Conservation (phyloP, 78 protist genomes). For the Tieghemostelium lacteum region DNA sequence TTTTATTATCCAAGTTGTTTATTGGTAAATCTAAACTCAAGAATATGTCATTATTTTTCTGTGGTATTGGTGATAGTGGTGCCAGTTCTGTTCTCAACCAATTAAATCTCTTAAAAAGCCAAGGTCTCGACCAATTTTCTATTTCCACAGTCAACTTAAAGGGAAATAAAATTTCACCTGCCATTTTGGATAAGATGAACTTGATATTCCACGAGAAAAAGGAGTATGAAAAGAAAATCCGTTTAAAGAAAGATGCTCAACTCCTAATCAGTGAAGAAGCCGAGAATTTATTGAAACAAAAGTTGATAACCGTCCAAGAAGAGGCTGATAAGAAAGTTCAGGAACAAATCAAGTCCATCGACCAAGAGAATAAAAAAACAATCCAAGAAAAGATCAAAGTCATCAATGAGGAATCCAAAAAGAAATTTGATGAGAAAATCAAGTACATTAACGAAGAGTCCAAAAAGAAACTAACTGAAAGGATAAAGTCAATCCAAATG, state of each 20-base stretch:
- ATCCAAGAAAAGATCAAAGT: slow-evolving; percentile 26
- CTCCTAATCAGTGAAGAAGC: slow-evolving; percentile 42
- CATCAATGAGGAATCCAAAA: slow-evolving; percentile 19
- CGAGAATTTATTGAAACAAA: slow-evolving; percentile 24
- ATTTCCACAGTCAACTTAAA: slow-evolving; percentile 24
- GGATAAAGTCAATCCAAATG: slow-evolving; percentile 13
- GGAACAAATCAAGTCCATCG: neutral
- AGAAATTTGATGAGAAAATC: slow-evolving; percentile 19
- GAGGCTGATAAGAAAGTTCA: slow-evolving; percentile 36
- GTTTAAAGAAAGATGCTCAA: slow-evolving; percentile 31
- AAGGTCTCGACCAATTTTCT: neutral
- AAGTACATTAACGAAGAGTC: slow-evolving; percentile 22
- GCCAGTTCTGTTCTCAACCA: neutral
- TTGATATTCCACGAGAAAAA: neutral
- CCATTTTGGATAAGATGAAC: neutral
- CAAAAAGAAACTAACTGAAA: slow-evolving; percentile 30
- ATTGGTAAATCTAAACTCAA: neutral
- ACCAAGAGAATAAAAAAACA: slow-evolving; percentile 12
- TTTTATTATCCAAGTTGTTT: neutral
- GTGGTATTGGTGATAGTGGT: slow-evolving; percentile 50
- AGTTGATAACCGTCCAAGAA: slow-evolving; percentile 13
- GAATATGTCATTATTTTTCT: slow-evolving; percentile 24
- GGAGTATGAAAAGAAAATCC: neutral
- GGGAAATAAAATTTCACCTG: slow-evolving; percentile 35
- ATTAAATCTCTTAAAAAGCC: neutral